Conservation (phyloP, 1,284 basidiomycete species). For the Trametes polyzona region DNA sequence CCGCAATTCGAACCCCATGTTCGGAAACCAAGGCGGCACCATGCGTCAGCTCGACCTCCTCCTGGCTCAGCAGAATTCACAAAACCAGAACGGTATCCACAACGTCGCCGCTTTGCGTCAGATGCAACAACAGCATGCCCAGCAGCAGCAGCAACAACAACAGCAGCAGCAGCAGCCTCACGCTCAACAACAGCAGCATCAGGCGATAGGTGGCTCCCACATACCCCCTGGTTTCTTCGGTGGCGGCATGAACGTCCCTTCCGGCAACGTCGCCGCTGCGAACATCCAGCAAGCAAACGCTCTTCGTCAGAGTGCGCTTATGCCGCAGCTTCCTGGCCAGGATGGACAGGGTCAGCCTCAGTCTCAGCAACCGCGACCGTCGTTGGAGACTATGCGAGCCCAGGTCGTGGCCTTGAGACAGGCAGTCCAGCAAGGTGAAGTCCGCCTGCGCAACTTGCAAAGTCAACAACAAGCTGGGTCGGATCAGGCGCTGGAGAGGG, state of each 20-base stretch:
- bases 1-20: slow-evolving; percentile 15
- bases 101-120: slow-evolving; percentile 22
- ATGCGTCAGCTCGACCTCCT: slow-evolving; percentile 25
- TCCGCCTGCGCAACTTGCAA: slow-evolving; percentile 10
- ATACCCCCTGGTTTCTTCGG: slow-evolving; percentile 17
- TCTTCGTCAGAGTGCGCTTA: slow-evolving; percentile 6
- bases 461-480: slow-evolving; percentile 1
- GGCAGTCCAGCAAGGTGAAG: slow-evolving; percentile 8
- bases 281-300: slow-evolving; percentile 11
- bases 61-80: slow-evolving; percentile 33
- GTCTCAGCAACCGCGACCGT: not conserved
- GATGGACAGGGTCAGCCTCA: slow-evolving; percentile 16
- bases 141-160: slow-evolving; percentile 21
- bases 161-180: slow-evolving; percentile 24
- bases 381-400: slow-evolving; percentile 14
- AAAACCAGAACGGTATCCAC: slow-evolving; percentile 21
- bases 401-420: slow-evolving; percentile 6
- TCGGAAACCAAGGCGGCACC: slow-evolving; percentile 10
- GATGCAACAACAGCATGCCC: slow-evolving; percentile 21
- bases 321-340: slow-evolving; percentile 11
- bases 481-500: slow-evolving; percentile 3
- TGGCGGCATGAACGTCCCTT: slow-evolving; percentile 13
- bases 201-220: slow-evolving; percentile 10
- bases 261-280: not conserved
- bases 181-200: slow-evolving; percentile 9